Evolutionary conservation across 1,284 basidiomycete genomes (phyloP).

Genomic region (Singerocomus inundabilis): DNA sequence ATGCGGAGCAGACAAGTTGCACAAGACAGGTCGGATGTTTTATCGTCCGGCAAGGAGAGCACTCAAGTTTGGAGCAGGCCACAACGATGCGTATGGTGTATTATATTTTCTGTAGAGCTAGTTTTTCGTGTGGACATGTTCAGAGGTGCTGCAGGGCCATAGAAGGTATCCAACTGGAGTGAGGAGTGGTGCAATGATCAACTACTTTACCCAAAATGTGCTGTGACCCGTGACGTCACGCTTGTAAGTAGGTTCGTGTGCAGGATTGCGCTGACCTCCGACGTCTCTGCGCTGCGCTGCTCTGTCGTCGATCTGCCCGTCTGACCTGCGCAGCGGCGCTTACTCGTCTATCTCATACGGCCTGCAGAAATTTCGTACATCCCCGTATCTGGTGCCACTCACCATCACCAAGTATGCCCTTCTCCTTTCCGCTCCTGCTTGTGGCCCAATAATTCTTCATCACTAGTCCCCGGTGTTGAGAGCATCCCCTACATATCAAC

Average conservation of each 20-base stretch:
- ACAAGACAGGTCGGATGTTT: background rate
- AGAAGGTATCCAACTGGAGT: too few species aligned
- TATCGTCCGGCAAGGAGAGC: background rate
- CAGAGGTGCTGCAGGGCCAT: background rate
- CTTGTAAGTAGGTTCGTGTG: constrained; percentile 38
- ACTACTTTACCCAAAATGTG: constrained; percentile 34
- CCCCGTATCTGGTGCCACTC: constrained; percentile 2
- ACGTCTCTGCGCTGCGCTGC: constrained; percentile 19
- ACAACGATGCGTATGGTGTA: too few species aligned
- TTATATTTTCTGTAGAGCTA: background rate
- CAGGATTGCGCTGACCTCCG: constrained; percentile 30
- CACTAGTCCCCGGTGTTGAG: constrained; percentile 2
- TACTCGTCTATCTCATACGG: constrained; percentile 14
- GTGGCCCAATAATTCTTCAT: constrained; percentile 12
- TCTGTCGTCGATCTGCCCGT: constrained; percentile 11
- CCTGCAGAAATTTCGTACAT: constrained; percentile 10
- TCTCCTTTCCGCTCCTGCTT: constrained; percentile 7
- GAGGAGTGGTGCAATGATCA: constrained; percentile 28
- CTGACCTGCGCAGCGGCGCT: constrained; percentile 6
- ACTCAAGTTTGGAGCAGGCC: background rate
- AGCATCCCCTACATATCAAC: constrained; percentile 9
- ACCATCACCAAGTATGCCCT: constrained; percentile 15
- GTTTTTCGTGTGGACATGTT: background rate
- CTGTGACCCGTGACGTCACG: constrained; percentile 37
- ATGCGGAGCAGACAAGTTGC: background rate